phyloP scores from a whole-genome alignment of 169 alveolate genomes.

The Toxoplasma gondii region DNA sequence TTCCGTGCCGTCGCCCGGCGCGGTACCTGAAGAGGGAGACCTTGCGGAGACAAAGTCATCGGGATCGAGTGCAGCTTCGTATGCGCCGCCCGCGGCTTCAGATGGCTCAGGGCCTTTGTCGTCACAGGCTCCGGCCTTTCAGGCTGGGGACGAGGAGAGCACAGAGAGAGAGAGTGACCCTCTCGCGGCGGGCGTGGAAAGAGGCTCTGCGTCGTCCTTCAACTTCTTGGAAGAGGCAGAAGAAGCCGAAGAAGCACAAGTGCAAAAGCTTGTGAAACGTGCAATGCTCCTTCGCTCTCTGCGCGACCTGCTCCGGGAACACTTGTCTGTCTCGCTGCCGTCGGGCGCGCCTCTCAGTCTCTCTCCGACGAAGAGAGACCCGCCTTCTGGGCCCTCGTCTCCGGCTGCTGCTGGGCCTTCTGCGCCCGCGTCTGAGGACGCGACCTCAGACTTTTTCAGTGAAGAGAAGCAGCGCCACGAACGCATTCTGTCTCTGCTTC shows the following conservation, averaged over 20 bases:
- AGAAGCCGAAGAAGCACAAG: neutral
- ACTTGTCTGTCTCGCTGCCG: neutral
- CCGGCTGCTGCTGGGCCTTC: neutral
- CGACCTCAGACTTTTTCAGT: too few relatives aligned
- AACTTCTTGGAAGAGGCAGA: neutral
- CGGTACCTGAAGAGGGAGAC: too few relatives aligned
- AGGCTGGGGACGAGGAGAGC: too few relatives aligned
- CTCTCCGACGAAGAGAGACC: neutral
- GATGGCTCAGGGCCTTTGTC: too few relatives aligned
- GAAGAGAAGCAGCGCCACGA: neutral
- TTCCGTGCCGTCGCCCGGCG: too few relatives aligned
- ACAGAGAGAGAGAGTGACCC: too few relatives aligned
- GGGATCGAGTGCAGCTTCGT: too few relatives aligned
- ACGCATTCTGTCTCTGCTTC: conserved; percentile 10
- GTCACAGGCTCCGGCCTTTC: too few relatives aligned
- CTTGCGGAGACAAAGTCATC: neutral
- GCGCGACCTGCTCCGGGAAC: neutral
- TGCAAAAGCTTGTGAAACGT: neutral
- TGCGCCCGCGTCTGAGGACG: neutral
- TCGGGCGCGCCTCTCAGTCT: neutral
- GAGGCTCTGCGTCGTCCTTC: neutral
- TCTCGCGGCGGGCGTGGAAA: too few relatives aligned
- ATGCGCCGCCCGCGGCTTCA: too few relatives aligned
- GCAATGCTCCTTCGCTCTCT: neutral
- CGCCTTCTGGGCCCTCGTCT: neutral